These are phyloP conservation scores for Phoma sp. DNA, from an alignment of 2,329 filamentous ascomycete species.

Conservation along the genomic window DNA sequence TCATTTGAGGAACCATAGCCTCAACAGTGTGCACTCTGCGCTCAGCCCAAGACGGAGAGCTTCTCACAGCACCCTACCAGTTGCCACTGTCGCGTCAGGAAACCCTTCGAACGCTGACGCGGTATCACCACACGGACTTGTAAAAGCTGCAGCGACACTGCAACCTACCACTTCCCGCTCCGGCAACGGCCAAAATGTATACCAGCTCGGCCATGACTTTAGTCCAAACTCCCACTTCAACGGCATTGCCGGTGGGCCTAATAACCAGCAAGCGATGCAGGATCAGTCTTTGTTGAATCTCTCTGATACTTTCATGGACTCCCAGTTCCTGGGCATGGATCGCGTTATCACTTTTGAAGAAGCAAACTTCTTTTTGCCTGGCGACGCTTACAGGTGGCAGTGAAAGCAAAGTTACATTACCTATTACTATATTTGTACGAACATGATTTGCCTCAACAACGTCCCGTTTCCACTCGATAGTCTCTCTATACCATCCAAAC, in stretches of 20 bases:
- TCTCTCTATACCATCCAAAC: not conserved
- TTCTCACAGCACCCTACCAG: conserved; percentile 10
- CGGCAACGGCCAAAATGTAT: conserved; percentile 5
- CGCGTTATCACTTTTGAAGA: conserved; percentile 47
- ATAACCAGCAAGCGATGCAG: conserved; percentile 29
- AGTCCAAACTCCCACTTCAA: conserved; percentile 2
- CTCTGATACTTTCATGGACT: conserved; percentile 43
- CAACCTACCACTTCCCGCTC: conserved; percentile 1
- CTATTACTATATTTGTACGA: not conserved
- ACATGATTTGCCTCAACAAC: too few relatives aligned
- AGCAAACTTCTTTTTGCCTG: conserved; percentile 42
- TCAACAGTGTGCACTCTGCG: conserved; percentile 22
- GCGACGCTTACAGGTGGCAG: conserved; percentile 38
- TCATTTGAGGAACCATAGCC: conserved; percentile 22
- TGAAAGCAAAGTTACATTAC: not conserved
- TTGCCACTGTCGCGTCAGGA: not conserved
- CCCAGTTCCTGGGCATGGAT: conserved; percentile 43
- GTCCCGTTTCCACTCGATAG: not conserved
- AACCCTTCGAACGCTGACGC: not conserved
- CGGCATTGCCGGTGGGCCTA: not conserved
- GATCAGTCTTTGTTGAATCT: conserved; percentile 40
- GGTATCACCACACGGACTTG: not conserved
- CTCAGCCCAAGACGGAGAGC: conserved; percentile 21
- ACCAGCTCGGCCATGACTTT: conserved; percentile 4
- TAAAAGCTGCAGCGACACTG: not conserved